Base-by-base conservation (phyloP, 1,284 basidiomycete genomes). In the Rhizopogon parksii region DNA sequence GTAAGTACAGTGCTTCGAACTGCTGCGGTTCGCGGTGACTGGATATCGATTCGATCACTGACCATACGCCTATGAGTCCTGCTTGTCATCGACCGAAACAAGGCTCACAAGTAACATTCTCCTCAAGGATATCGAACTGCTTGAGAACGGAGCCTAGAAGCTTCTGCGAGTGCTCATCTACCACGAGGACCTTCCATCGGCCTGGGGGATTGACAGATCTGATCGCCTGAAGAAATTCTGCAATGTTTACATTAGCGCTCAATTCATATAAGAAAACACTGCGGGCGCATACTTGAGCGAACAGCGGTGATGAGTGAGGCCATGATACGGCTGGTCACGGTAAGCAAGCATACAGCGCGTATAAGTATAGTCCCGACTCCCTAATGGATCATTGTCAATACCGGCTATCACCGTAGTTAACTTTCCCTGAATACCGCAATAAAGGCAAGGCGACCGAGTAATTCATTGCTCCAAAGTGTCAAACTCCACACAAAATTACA, bases 181-280 rank as follows among this genome's bases (percentile, higher is more conserved):
- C 90, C 54, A 99, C 91, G 46, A 99, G 80, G 61, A 95, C 88
- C 80, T 99, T 99, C 95, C 95, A 99, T 78, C 80, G 73, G 52
- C 80, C 80, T 6, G 83, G 80, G 2, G 90, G 88, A 61, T 90
- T 83, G 42, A 91, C 82, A 46, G 85, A 88, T 67, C 86, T 79
- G 63, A 91, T 85, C 24, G 85, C 83, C 51, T 89, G 84, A 52
- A 91, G 74, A 65, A 91, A 88, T 64, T 83, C 88, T 91, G 60
- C 11, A 48, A 21, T 37, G 24, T 32, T 53, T 50, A 57, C 3
- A 35, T 37, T 46, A 27, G 40, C 38, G 27, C 25, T 40, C 46
- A n/a, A 11, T n/a, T 11, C 15, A 37, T 5, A 27, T 3, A 34
- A 24, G 38, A 47, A 39, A 32, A 19, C 36, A 40, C 11, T 32